Evolutionary conservation across 2,329 filamentous ascomycete genomes (phyloP), one percentile per base, ranked within the genome.

Genomic region (Chalaropsis ovoidea): DNA sequence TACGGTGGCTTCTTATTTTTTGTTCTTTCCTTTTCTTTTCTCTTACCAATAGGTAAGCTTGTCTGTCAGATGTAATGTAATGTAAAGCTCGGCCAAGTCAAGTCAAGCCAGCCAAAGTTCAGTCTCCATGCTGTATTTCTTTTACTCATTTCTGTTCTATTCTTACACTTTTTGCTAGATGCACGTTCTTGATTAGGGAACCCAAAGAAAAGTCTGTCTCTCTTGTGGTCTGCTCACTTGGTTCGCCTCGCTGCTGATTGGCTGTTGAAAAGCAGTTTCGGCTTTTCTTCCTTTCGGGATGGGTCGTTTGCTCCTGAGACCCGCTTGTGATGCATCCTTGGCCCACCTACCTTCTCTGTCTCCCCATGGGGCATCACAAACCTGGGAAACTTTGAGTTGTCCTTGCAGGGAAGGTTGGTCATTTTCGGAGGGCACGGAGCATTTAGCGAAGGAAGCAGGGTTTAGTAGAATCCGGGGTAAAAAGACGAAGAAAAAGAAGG

Each of bases 381-480:
- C 2, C n/a, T 58, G 54, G 54, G 54, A 39, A 58, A 31, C 52
- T 56, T 56, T 56, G 52, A 56, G 22, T 35, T 56, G 52, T 27
- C 31, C 27, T 43, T 43, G 42, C 42, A 43, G 43, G 15, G 43
- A 19, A 17, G 43, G 43, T 47, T 58, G 31, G 54, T 19, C 27
- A 56, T 39, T 58, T 39, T 58, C 54, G 54, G 54, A 58, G 54
- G 54, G 54, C 54, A 58, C 54, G 54, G 54, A 35, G 54, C 54
- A 58, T 58, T 35, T 58, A 39, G 54, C 54, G 31, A 58, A 22
- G 54, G 27, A 35, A 7, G 54, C 54, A 58, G 54, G 54, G 54
- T 35, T 58, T 58, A 58, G 31, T 35, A 58, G 27, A 58, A 58
- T 58, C 54, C 54, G 54, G 54, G 54, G 54, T 58, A 58, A 58